Conservation (phyloP, 257 asterid species). For the Solanum stenotomum region DNA sequence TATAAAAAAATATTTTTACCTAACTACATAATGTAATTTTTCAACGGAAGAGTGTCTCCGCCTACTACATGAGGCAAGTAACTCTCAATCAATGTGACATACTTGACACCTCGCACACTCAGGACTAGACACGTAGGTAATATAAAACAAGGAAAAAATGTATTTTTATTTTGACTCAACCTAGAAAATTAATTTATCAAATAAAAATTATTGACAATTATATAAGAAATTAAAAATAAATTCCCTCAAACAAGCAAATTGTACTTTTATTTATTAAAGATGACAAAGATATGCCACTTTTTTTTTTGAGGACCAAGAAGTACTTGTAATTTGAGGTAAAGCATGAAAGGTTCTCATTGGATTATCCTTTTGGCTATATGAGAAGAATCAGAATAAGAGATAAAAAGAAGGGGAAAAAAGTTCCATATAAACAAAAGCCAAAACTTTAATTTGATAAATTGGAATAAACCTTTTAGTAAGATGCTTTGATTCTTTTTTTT, state of each 20-base stretch:
- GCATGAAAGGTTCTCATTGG: neutral
- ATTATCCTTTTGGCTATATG: neutral
- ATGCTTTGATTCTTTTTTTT: neutral
- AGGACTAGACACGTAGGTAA: neutral
- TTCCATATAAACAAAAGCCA: neutral
- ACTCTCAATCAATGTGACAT: neutral
- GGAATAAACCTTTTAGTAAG: neutral
- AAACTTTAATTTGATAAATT: neutral
- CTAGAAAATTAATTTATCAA: neutral
- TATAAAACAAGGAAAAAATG: neutral
- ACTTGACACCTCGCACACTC: neutral
- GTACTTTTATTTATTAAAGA: neutral
- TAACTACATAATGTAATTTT: too few species aligned
- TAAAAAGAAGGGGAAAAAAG: neutral
- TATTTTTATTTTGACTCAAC: neutral
- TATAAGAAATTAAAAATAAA: neutral
- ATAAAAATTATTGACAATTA: neutral
- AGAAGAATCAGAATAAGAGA: slow-evolving; percentile 1
- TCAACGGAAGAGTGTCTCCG: neutral
- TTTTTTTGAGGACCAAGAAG: neutral
- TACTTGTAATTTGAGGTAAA: neutral
- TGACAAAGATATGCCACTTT: neutral
- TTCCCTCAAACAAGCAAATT: neutral
- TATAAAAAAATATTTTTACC: too few species aligned
- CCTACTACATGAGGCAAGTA: neutral